Base-by-base conservation (phyloP, 352 stramenopile genomes). In the Blastocystis sp. region DNA sequence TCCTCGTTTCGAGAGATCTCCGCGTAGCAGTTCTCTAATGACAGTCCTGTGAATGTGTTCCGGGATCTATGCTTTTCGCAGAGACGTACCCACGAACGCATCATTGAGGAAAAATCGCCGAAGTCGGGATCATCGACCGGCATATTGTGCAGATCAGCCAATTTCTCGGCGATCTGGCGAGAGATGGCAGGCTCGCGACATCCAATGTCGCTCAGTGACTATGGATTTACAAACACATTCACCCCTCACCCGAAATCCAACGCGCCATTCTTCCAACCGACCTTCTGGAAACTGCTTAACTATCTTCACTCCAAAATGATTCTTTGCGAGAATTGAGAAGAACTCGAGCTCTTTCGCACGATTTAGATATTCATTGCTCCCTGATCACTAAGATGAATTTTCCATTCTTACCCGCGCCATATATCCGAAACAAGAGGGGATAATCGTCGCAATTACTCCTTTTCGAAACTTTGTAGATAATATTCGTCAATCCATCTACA, bases 371-470 rank as follows among this genome's bases (percentile, higher is more conserved):
- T 80, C 45, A 26, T 47, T 62, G n/a, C 70, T 80, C 37, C 43
- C 70, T 80, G 26, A 4, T 6, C 3, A n/a, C 18, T 62, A n/a
- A 39, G 15, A 4, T 4, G 23, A 15, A 18, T 23, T 39, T 45
- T 6, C 3, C 7, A 66, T 3, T 39, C 3, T 6, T 63, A 80
- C 70, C 70, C 18, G 70, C 70, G 9, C 70, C 70, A 64, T 80
- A 80, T 2, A 80, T 80, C 39, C 70, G 70, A 47, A 80, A 80
- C n/a, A 80, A 47, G 63, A 80, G 62, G 3, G 70, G 70, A 64
- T 66, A 80, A 62, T 80, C 70, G 45, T 80, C 70, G n/a, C 26
- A 29, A 41, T 63, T 39, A 15, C n/a, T 61, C 23, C 64, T 80
- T 53, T 80, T 80, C 3, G 39, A 80, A 11, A 80, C 23, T 20